Conservation (phyloP, 371 early-diverging fungal species). For the Gilbertella persicaria region DNA sequence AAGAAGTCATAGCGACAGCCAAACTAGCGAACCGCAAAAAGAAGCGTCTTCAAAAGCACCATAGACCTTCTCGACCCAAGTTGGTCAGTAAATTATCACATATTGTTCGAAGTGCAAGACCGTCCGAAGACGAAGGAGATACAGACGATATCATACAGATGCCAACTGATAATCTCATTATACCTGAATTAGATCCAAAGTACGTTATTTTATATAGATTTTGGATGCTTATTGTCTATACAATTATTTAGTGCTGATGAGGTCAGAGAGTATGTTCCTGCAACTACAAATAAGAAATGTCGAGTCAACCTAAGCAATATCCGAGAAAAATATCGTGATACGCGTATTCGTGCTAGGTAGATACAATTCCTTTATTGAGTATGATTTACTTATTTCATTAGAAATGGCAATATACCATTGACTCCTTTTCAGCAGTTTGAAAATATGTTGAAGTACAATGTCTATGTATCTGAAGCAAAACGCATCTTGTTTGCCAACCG, state of each 20-base stretch:
- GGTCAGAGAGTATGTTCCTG: constrained; percentile 22
- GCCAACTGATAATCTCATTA: constrained; percentile 33
- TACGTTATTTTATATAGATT: constrained; percentile 15
- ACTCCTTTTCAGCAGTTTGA: constrained; percentile 4
- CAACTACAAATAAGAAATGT: constrained; percentile 8
- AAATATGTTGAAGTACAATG: constrained; percentile 9
- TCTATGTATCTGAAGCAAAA: constrained; percentile 15
- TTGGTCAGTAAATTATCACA: constrained; percentile 23
- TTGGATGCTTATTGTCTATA: background rate
- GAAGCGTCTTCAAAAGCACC: constrained; percentile 34
- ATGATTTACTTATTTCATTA: background rate
- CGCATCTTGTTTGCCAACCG: constrained; percentile 24
- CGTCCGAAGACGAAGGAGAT: constrained; percentile 27
- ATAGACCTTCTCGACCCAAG: constrained; percentile 18
- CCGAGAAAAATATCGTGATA: constrained; percentile 38
- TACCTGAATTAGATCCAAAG: constrained; percentile 51
- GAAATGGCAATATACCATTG: constrained; percentile 13
- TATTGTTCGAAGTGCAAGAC: constrained; percentile 25
- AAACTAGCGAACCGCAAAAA: constrained; percentile 35
- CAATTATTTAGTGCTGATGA: constrained; percentile 28
- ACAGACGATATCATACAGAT: constrained; percentile 24
- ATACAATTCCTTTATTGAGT: background rate
- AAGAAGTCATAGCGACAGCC: constrained; percentile 16
- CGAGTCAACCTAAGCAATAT: constrained; percentile 34
- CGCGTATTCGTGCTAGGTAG: constrained; percentile 37